Percentiles rank a stretch among this genome's conserved stretches.
phyloP scores from a whole-genome alignment of 345 rosid genomes.

The Citrus inodora region DNA sequence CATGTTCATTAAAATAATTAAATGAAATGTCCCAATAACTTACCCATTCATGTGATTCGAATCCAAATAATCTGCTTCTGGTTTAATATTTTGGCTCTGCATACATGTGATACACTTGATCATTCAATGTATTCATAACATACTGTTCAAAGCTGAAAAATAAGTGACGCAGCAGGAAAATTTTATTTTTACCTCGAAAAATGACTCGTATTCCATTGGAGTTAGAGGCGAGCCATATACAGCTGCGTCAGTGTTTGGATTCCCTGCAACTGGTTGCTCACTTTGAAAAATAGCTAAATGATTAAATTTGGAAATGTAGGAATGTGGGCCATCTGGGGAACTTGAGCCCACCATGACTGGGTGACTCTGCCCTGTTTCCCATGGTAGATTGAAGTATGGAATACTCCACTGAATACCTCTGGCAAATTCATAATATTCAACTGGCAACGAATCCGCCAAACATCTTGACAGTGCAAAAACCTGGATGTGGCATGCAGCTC shows the following conservation, averaged over 20 bases:
- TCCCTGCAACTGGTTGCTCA: slow-evolving; percentile 24
- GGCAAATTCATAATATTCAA: slow-evolving; percentile 67
- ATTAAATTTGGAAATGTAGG: slow-evolving; percentile 33
- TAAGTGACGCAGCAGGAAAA: not conserved
- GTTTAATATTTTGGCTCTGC: slow-evolving; percentile 62
- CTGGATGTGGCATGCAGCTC: slow-evolving; percentile 82
- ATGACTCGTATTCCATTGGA: slow-evolving; percentile 61
- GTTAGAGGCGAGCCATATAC: slow-evolving; percentile 72
- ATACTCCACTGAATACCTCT: slow-evolving; percentile 78
- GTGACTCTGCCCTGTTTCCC: slow-evolving; percentile 63
- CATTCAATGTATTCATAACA: not conserved
- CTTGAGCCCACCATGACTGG: slow-evolving; percentile 57
- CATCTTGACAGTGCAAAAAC: slow-evolving; percentile 87
- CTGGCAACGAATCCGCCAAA: slow-evolving; percentile 66
- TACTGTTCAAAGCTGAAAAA: not conserved
- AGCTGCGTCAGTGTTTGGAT: slow-evolving; percentile 33
- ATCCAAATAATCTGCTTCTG: slow-evolving; percentile 68
- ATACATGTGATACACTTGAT: slow-evolving; percentile 6
- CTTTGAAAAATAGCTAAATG: slow-evolving; percentile 18
- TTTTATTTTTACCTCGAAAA: slow-evolving; percentile 61
- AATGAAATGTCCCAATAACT: slow-evolving; percentile 19
- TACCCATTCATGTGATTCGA: slow-evolving; percentile 54
- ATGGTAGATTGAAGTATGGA: slow-evolving; percentile 87
- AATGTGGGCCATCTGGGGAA: slow-evolving; percentile 40
- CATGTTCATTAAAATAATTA: not conserved